These are phyloP conservation scores for Polysphondylium violaceum DNA, from an alignment of 78 protist genomes.

Conservation along the genomic window DNA sequence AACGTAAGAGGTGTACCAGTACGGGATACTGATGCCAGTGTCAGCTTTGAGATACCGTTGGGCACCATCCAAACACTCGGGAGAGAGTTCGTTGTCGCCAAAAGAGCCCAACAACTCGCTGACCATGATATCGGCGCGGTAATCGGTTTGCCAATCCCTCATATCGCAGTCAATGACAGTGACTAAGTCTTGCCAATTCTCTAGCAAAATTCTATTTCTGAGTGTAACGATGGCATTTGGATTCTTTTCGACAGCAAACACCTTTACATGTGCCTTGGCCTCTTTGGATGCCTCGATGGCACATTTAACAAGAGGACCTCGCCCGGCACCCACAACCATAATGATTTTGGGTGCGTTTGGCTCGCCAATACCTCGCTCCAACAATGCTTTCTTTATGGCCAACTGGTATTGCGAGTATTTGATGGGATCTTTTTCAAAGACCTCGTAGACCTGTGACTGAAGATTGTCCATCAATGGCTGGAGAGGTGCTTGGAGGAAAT, in stretches of 20 bases:
- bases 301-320: conserved; percentile 97
- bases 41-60: conserved; percentile 83
- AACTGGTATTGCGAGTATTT: conserved; percentile 91
- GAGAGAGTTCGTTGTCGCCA: conserved; percentile 99
- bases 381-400: conserved; percentile 22
- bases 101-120: conserved; percentile 97
- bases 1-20: conserved; percentile 88
- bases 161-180: conserved; percentile 78
- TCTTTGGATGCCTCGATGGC: conserved; percentile 71
- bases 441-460: conserved; percentile 96
- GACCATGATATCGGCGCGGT: conserved; percentile 90
- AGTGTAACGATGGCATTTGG: conserved; percentile 96
- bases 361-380: background rate
- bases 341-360: background rate
- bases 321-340: conserved; percentile 99
- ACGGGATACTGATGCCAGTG: conserved; percentile 94
- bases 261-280: conserved; percentile 17
- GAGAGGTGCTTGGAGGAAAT: conserved; percentile 64
- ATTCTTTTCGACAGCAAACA: conserved; percentile 98
- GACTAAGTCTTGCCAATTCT: conserved; percentile 71
- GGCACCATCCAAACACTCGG: conserved; percentile 99
- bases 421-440: conserved; percentile 96
- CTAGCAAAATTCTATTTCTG: conserved; percentile 4
- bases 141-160: conserved; percentile 62
- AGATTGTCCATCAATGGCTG: conserved; percentile 96